Percentiles rank a stretch among this genome's conserved stretches.
Evolutionary conservation across 176 grass and related monocot species (phyloP).

Genomic region (Oryza brachyantha): DNA sequence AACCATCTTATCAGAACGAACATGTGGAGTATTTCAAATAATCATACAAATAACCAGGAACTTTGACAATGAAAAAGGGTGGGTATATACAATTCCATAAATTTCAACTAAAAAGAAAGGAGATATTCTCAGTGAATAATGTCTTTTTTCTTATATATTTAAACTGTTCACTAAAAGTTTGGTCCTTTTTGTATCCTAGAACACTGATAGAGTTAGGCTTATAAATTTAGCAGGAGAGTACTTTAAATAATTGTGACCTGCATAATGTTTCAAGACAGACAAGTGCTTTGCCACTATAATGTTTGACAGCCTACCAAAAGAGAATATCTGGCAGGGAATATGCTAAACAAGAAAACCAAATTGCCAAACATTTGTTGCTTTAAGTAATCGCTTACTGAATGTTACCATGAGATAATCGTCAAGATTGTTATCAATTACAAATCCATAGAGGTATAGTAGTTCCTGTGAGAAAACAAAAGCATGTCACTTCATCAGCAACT

Average conservation of each 20-base stretch:
- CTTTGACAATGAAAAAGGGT: background rate
- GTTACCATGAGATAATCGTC: constrained; percentile 96
- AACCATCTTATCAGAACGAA: constrained; percentile 17
- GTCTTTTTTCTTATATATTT: background rate
- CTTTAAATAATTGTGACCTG: background rate
- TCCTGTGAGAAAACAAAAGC: constrained; percentile 58
- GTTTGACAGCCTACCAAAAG: background rate
- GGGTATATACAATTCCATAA: background rate
- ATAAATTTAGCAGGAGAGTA: background rate
- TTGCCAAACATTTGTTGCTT: background rate
- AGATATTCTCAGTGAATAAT: background rate
- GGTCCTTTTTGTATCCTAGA: background rate
- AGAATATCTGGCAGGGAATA: background rate
- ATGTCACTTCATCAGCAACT: constrained; percentile 20
- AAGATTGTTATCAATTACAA: constrained; percentile 82
- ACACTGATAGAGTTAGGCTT: background rate
- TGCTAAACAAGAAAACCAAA: constrained; percentile 1
- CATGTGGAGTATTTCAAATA: background rate
- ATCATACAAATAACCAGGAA: constrained; percentile 13
- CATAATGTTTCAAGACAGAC: background rate
- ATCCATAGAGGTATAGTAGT: constrained; percentile 91
- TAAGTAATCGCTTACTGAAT: constrained; percentile 23
- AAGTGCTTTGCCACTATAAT: background rate
- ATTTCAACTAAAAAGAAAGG: background rate
- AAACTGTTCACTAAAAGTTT: background rate